These are phyloP conservation scores for Mortierella hygrophila DNA, from an alignment of 192 early-diverging fungal species.

Conservation along the genomic window DNA sequence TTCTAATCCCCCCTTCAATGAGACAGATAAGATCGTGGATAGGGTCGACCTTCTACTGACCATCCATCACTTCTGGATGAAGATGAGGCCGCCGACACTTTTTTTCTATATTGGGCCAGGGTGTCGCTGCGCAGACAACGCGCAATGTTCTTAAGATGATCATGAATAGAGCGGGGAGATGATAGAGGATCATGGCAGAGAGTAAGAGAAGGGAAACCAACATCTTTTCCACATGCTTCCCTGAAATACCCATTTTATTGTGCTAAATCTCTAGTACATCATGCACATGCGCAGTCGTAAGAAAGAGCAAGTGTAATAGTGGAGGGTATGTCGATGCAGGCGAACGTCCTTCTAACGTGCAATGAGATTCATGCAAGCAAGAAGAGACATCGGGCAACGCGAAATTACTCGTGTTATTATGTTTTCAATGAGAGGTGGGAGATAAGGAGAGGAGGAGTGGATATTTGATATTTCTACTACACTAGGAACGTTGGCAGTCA, in stretches of 20 bases:
- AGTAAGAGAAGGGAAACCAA: constrained; percentile 4
- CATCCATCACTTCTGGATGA: too few relatives aligned
- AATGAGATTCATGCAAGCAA: neutral
- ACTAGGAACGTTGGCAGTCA: constrained; percentile 20
- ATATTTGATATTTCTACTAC: neutral
- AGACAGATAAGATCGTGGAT: too few relatives aligned
- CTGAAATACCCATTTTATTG: neutral
- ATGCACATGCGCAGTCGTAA: constrained; percentile 3
- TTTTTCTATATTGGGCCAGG: too few relatives aligned
- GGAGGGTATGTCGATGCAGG: neutral
- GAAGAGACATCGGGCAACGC: neutral
- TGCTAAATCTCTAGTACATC: constrained; percentile 7
- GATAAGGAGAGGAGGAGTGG: neutral
- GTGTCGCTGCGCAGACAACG: too few relatives aligned
- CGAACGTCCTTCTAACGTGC: neutral
- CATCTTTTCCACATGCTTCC: neutral
- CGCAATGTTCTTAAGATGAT: neutral
- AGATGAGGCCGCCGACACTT: too few relatives aligned
- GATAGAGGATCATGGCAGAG: neutral
- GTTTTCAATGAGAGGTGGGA: neutral
- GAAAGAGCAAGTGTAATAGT: neutral
- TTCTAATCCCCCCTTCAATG: too few relatives aligned
- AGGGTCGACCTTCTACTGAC: too few relatives aligned
- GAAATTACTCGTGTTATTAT: neutral
- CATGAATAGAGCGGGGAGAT: too few relatives aligned